These are phyloP conservation scores for Filobasidium floriforme DNA, from an alignment of 768 basidiomycete genomes.

Conservation along the genomic window DNA sequence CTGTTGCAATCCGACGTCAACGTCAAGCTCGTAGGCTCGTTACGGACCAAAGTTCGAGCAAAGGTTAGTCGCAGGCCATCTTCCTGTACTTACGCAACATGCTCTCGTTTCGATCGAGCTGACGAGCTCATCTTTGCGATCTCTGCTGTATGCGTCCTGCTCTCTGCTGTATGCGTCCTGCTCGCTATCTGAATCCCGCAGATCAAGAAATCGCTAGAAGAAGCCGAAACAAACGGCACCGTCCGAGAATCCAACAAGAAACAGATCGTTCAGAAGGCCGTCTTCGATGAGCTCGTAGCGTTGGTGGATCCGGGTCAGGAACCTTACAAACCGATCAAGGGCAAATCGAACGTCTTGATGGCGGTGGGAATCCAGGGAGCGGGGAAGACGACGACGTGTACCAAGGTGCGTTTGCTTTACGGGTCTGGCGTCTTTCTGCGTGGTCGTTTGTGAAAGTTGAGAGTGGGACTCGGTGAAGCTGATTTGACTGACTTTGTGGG, in stretches of 20 bases:
- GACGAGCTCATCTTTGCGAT: background rate
- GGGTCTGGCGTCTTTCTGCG: background rate
- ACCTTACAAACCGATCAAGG: slow-evolving; percentile 93
- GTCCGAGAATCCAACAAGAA: slow-evolving; percentile 70
- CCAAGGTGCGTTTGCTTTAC: slow-evolving; percentile 53
- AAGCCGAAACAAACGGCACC: slow-evolving; percentile 65
- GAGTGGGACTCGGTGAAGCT: too few species aligned
- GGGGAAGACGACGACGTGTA: slow-evolving; percentile 98
- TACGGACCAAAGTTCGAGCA: slow-evolving; percentile 80
- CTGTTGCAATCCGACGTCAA: slow-evolving; percentile 96
- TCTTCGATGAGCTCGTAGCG: slow-evolving; percentile 91
- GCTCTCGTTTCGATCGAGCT: background rate
- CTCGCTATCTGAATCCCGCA: background rate
- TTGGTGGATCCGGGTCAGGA: slow-evolving; percentile 93
- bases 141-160: background rate
- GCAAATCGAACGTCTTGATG: slow-evolving; percentile 90
- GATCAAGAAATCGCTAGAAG: slow-evolving; percentile 42
- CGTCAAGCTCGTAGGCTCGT: slow-evolving; percentile 81
- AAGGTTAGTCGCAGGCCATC: slow-evolving; percentile 56
- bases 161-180: background rate
- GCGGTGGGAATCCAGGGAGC: slow-evolving; percentile 96
- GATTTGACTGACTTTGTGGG: too few species aligned
- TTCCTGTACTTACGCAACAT: background rate
- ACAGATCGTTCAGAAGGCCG: slow-evolving; percentile 89
- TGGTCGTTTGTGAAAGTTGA: background rate